These are phyloP conservation scores for Neonectria coccinea DNA, from an alignment of 2,329 filamentous ascomycete species.

Conservation along the genomic window DNA sequence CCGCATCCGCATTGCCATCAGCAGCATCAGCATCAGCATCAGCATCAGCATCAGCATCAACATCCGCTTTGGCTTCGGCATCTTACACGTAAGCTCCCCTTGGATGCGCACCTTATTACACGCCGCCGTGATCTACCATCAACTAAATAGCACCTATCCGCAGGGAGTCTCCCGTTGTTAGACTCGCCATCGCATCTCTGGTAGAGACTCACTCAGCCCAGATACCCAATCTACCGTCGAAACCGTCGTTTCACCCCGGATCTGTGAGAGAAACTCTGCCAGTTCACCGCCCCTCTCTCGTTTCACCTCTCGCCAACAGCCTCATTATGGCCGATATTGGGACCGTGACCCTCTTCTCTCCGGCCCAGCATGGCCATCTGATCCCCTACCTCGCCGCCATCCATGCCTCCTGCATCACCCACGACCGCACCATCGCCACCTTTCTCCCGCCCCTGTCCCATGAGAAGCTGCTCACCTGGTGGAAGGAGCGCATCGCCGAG, in stretches of 20 bases:
- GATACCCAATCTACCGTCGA: not conserved
- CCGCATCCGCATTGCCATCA: not conserved
- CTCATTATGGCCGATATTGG: conserved; percentile 48
- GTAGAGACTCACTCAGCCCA: not conserved
- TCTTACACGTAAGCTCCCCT: conserved; percentile 5
- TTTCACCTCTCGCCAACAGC: not conserved
- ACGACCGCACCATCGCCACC: conserved; percentile 66
- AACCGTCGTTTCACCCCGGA: not conserved
- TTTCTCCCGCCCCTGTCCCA: conserved; percentile 71
- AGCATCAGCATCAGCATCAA: too few relatives aligned
- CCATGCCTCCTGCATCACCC: conserved; percentile 69
- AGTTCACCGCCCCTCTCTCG: not conserved
- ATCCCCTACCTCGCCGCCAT: conserved; percentile 68
- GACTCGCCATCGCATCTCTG: not conserved
- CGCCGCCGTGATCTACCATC: not conserved
- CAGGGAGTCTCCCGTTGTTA: not conserved
- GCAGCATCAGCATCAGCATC: too few relatives aligned
- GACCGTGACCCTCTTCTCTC: conserved; percentile 57
- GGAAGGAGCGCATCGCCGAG: conserved; percentile 65
- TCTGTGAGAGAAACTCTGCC: not conserved
- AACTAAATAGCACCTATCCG: not conserved
- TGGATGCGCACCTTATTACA: not conserved
- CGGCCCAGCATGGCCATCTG: conserved; percentile 61
- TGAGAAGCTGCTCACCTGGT: conserved; percentile 67
- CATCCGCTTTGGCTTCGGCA: not conserved